Base-by-base conservation (phyloP, 2,329 filamentous ascomycete species). In the Colletotrichum endophyticum region DNA sequence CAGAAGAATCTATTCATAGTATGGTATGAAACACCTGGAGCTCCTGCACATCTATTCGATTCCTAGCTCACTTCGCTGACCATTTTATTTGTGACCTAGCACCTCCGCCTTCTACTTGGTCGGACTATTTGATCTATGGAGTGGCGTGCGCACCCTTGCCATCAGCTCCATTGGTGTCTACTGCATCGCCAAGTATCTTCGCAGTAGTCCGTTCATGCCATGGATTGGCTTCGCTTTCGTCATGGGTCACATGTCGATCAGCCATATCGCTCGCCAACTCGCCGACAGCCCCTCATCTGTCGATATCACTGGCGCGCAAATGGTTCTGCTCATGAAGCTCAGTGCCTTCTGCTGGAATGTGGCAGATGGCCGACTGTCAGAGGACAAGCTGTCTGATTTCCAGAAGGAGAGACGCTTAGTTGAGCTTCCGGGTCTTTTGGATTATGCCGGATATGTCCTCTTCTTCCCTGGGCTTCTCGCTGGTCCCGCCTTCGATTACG, bases 251-350 rank as follows among this genome's bases (percentile, higher is more conserved):
- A 95, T 99, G 94, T 96, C 96, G 62, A 84, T 96, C 81, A 98
- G 92, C 84, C 97, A 99, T 84, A 94, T 99, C 78, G 88, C 92
- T 74, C 94, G 98, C 53, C 95, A 98, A 84, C 91, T 93, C 53
- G 87, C 90, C 53, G 89, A 94, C 80, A 89, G 92, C 77, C 91
- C 95, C 0, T 89, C 91, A 53, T 85, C 87, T 3, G 89, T 98
- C 75, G 97, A 99, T 84, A 96, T 99, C 80, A 98, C 96, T 1
- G 96, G 94, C 56, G 96, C 96, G 2, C 97, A 99, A 85, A 99
- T 99, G 97, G 97, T 99, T 39, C 87, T 99, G 80, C 94, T 99
- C 78, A 99, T 99, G 95, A 99, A 99, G 85, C 92, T 99, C 44
- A 95, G 93, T 27, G 95, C 96, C 7, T 99, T 99, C 83, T 98